These are phyloP conservation scores for Ploettnerulaceae sp. DNA, from an alignment of 2,329 filamentous ascomycete genomes.

Conservation along the genomic window DNA sequence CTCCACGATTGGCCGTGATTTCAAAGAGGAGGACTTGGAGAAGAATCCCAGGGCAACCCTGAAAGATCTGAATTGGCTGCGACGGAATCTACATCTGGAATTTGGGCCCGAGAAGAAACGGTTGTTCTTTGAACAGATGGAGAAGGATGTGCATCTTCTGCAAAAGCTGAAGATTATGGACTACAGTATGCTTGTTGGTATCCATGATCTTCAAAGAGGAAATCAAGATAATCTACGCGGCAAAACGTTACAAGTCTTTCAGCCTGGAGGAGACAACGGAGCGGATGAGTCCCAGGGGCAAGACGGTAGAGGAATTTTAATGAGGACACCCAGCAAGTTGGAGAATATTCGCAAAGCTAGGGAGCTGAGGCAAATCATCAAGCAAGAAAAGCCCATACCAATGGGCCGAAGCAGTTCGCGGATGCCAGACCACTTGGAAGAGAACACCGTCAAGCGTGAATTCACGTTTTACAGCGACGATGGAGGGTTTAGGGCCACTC, in stretches of 20 bases:
- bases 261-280: conserved; percentile 67
- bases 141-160: conserved; percentile 78
- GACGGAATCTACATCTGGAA: conserved; percentile 78
- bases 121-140: conserved; percentile 83
- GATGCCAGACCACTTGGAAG: conserved; percentile 86
- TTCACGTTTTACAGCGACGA: conserved; percentile 92
- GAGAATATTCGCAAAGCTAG: conserved; percentile 88
- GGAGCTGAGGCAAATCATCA: conserved; percentile 87
- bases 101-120: conserved; percentile 85
- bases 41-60: conserved; percentile 88
- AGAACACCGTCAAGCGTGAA: conserved; percentile 62
- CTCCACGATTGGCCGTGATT: conserved; percentile 89
- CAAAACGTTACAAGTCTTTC: conserved; percentile 91
- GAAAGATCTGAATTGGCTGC: conserved; percentile 96
- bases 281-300: conserved; percentile 47
- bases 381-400: conserved; percentile 87
- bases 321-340: conserved; percentile 87
- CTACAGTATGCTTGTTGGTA: conserved; percentile 90
- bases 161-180: conserved; percentile 96
- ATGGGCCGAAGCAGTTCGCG: conserved; percentile 76
- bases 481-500: conserved; percentile 86
- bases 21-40: conserved; percentile 79
- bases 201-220: conserved; percentile 83
- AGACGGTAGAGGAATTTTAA: conserved; percentile 52
- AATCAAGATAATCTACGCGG: conserved; percentile 90